phyloP scores from a whole-genome alignment of 108 stramenopile species.

The Stephanodiscus minutulus region DNA sequence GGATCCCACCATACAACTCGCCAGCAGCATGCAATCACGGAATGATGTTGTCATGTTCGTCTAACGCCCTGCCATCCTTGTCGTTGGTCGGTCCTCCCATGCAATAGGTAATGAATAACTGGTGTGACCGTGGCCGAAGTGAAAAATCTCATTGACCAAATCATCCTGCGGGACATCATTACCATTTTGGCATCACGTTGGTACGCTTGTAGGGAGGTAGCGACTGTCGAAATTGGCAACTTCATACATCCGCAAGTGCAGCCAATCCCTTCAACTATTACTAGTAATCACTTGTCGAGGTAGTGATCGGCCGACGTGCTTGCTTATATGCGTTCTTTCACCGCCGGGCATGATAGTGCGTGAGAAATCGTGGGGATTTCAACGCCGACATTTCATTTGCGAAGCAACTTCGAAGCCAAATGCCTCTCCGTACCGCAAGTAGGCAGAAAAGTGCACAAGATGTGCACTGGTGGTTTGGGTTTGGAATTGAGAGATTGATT shows the following conservation, averaged over 20 bases:
- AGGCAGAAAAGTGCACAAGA: no score
- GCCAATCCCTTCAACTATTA: conserved; percentile 69
- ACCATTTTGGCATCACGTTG: conserved; percentile 57
- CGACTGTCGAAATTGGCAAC: conserved; percentile 36
- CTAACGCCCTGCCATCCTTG: conserved; percentile 65
- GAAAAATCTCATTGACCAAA: conserved; percentile 64
- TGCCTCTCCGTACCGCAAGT: no score
- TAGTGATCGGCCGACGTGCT: conserved; percentile 89
- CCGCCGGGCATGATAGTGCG: conserved; percentile 73
- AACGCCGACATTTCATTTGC: conserved; percentile 59
- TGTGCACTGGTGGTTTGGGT: no score
- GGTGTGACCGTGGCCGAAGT: conserved; percentile 78
- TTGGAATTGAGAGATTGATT: no score
- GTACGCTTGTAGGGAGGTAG: conserved; percentile 62
- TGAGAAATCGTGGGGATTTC: conserved; percentile 79
- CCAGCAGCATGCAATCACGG: conserved; percentile 74
- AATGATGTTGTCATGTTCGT: conserved; percentile 44
- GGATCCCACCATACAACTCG: conserved; percentile 80
- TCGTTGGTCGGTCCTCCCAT: conserved; percentile 90
- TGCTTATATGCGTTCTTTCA: conserved; percentile 75
- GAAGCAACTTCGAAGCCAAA: no score
- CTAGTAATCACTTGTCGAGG: conserved; percentile 81
- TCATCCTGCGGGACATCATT: conserved; percentile 52
- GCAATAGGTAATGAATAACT: conserved; percentile 89
- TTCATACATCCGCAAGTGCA: conserved; percentile 76